phyloP scores from a whole-genome alignment of 2,329 filamentous ascomycete genomes.

The Hypoxylon sp. region DNA sequence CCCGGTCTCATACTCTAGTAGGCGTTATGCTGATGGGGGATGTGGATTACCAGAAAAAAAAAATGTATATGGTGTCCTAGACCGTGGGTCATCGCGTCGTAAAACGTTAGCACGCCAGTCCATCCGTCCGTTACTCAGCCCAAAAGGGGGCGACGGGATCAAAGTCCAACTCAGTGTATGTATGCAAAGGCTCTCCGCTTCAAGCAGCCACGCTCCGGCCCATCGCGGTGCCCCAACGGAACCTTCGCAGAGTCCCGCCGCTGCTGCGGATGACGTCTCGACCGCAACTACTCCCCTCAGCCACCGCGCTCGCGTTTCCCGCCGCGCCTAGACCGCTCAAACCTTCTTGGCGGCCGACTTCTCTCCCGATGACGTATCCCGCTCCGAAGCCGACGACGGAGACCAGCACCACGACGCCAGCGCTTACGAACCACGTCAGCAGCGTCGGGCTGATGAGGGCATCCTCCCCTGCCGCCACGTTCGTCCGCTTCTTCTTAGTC shows the following conservation, averaged over 20 bases:
- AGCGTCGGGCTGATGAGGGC: conserved; percentile 71
- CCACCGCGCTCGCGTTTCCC: conserved; percentile 60
- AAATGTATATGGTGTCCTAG: conserved; percentile 16
- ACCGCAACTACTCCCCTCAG: conserved; percentile 65
- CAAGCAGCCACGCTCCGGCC: conserved; percentile 66
- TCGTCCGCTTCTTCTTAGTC: conserved; percentile 72
- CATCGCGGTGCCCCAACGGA: conserved; percentile 68
- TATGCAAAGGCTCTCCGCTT: conserved; percentile 12
- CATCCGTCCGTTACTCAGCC: conserved; percentile 13
- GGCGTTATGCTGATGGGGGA: conserved; percentile 7
- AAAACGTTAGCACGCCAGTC: conserved; percentile 32
- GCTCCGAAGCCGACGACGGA: conserved; percentile 78
- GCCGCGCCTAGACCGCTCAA: conserved; percentile 60
- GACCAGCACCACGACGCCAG: conserved; percentile 77
- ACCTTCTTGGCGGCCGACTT: conserved; percentile 74
- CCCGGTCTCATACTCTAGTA: conserved; percentile 20
- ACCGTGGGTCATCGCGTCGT: conserved; percentile 35
- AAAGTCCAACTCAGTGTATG: conserved; percentile 4
- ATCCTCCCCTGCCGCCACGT: conserved; percentile 57
- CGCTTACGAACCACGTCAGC: conserved; percentile 75
- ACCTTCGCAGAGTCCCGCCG: conserved; percentile 65
- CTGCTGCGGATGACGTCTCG: conserved; percentile 68
- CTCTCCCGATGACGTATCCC: conserved; percentile 76
- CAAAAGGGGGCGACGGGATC: conserved; percentile 15
- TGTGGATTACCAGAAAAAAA: conserved; percentile 12